phyloP scores from a whole-genome alignment of 805 yeast genomes.

The Candida odintsovae region DNA sequence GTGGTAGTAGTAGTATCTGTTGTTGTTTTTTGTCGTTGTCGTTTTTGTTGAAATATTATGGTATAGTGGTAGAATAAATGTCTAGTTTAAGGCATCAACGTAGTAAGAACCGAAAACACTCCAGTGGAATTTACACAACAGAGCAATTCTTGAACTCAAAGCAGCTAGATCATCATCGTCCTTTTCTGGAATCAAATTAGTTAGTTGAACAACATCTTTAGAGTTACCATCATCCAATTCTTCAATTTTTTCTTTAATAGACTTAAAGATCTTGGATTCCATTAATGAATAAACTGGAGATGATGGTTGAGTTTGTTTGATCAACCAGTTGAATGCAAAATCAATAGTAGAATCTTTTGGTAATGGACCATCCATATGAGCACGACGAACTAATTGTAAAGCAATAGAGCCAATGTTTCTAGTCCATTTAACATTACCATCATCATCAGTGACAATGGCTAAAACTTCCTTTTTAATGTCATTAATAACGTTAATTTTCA shows the following conservation, averaged over 20 bases:
- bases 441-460: conserved; percentile 77
- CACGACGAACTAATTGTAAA: conserved; percentile 51
- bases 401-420: conserved; percentile 69
- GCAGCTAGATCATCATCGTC: conserved; percentile 41
- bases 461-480: conserved; percentile 62
- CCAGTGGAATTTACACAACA: conserved; percentile 70
- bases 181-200: conserved; percentile 1
- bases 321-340: conserved; percentile 72
- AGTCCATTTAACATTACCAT: conserved; percentile 89
- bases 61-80: not conserved
- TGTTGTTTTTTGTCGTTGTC: not conserved
- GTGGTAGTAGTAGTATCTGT: no score
- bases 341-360: conserved; percentile 28
- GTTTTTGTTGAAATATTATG: not conserved
- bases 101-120: conserved; percentile 75
- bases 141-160: conserved; percentile 49
- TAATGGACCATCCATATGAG: conserved; percentile 22
- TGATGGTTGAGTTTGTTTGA: conserved; percentile 80
- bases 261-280: conserved; percentile 60
- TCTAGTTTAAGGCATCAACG: not conserved
- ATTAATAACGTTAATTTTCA: conserved; percentile 33
- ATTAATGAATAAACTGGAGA: conserved; percentile 71
- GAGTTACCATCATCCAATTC: conserved; percentile 10
- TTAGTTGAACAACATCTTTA: conserved; percentile 1
- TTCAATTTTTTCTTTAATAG: conserved; percentile 34